phyloP scores from a whole-genome alignment of 2,329 filamentous ascomycete species.

The Penicillium sp. region DNA sequence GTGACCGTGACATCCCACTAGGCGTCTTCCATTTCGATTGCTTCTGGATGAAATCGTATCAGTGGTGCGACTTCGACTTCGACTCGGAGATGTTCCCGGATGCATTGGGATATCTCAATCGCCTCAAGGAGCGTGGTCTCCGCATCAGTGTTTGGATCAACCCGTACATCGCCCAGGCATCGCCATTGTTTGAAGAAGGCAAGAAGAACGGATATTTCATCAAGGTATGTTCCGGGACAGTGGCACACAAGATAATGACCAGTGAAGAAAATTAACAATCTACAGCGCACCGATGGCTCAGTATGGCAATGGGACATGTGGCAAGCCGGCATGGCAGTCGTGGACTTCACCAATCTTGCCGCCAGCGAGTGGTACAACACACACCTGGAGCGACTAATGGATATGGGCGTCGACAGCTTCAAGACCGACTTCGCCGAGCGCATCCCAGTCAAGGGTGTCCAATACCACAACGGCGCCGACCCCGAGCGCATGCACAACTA shows the following conservation, averaged over 20 bases:
- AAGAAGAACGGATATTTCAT: constrained; percentile 65
- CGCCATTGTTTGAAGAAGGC: constrained; percentile 61
- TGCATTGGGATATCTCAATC: constrained; percentile 60
- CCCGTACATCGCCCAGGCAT: constrained; percentile 69
- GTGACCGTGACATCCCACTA: constrained; percentile 60
- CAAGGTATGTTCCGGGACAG: constrained; percentile 40
- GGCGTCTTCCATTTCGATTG: constrained; percentile 75
- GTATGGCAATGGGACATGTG: constrained; percentile 75
- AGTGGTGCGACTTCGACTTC: constrained; percentile 73
- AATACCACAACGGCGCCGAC: constrained; percentile 62
- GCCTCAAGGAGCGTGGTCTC: constrained; percentile 62
- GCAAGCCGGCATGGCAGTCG: constrained; percentile 72
- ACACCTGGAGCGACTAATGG: constrained; percentile 63
- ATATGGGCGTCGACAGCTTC: constrained; percentile 67
- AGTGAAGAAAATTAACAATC: not conserved
- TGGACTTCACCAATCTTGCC: constrained; percentile 71
- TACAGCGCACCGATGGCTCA: constrained; percentile 60
- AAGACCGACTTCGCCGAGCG: constrained; percentile 76
- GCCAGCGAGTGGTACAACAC: constrained; percentile 63
- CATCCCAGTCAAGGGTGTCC: constrained; percentile 63
- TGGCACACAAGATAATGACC: not conserved
- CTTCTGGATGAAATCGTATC: constrained; percentile 74
- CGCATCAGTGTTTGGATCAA: constrained; percentile 77
- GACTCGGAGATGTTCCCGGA: constrained; percentile 67
- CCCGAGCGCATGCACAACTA: constrained; percentile 71